Conservation (phyloP, 148 eudicot genomes). For the Arbutus unedo region DNA sequence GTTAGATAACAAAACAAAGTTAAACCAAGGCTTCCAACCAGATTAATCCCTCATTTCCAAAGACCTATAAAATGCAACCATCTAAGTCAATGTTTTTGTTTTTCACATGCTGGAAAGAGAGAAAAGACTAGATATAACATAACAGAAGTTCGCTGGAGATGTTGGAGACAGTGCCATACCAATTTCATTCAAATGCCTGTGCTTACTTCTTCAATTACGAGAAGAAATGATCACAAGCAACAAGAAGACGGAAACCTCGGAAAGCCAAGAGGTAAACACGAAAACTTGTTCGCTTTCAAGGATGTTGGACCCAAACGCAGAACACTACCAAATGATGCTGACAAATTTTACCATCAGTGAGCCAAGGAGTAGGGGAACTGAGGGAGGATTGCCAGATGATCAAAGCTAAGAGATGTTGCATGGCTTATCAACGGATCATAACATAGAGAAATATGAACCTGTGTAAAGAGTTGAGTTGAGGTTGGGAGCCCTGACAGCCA, state of each 20-base stretch:
- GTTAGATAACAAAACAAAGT: neutral
- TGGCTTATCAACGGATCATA: neutral
- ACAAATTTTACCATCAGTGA: neutral
- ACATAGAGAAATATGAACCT: neutral
- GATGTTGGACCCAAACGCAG: neutral
- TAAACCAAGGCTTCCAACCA: neutral
- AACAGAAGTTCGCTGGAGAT: neutral
- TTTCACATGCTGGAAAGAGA: neutral
- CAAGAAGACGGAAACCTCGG: neutral
- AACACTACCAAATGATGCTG: neutral
- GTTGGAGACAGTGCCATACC: neutral
- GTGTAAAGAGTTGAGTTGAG: neutral
- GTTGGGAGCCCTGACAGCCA: neutral
- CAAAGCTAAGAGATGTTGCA: neutral
- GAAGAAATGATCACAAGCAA: constrained; percentile 1
- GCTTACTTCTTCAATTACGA: neutral
- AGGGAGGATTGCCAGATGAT: neutral
- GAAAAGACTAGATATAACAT: neutral
- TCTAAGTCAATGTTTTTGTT: neutral
- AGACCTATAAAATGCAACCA: neutral
- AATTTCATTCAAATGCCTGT: neutral
- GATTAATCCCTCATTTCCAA: neutral
- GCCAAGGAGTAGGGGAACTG: neutral
- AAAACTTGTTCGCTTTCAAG: neutral
- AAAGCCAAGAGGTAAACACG: neutral